Percentiles rank a stretch among this genome's conserved stretches.
Evolutionary conservation across 2,329 filamentous ascomycete species (phyloP).

Genomic region (Dryadomyces quercivorus): DNA sequence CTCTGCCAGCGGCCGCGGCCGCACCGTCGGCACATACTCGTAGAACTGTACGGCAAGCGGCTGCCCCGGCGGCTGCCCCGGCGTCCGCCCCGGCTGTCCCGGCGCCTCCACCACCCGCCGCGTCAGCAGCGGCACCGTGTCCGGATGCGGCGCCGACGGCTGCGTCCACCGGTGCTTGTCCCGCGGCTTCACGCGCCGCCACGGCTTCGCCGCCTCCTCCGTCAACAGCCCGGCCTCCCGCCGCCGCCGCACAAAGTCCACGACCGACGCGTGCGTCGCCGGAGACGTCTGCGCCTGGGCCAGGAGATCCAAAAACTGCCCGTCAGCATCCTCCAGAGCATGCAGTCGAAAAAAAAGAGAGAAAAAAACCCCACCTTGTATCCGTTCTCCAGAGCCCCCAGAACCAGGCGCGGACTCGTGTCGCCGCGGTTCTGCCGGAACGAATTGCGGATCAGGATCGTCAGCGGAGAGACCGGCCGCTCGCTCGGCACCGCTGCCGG

Average conservation of each 20-base stretch:
- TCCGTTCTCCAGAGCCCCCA: conserved; percentile 50
- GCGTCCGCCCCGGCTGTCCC: conserved; percentile 9
- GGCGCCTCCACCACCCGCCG: conserved; percentile 9
- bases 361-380: conserved; percentile 40
- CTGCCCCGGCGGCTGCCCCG: conserved; percentile 6
- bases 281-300: conserved; percentile 24
- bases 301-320: conserved; percentile 19
- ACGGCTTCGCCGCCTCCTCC: not conserved
- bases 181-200: not conserved
- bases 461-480: conserved; percentile 30
- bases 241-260: conserved; percentile 26
- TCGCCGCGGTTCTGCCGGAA: conserved; percentile 50
- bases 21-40: conserved; percentile 32
- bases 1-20: conserved; percentile 34
- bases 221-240: conserved; percentile 11
- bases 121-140: conserved; percentile 19
- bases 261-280: conserved; percentile 27
- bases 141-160: conserved; percentile 12
- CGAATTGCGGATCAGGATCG: conserved; percentile 44
- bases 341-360: too few relatives aligned
- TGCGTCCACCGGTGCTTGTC: conserved; percentile 1
- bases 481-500: conserved; percentile 15
- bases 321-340: too few relatives aligned
- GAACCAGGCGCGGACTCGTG: conserved; percentile 46
- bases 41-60: conserved; percentile 4